Percentiles rank a stretch among this genome's conserved stretches.
These are phyloP conservation scores for Zygoascus tannicola DNA, from an alignment of 805 yeast species.

Conservation along the genomic window DNA sequence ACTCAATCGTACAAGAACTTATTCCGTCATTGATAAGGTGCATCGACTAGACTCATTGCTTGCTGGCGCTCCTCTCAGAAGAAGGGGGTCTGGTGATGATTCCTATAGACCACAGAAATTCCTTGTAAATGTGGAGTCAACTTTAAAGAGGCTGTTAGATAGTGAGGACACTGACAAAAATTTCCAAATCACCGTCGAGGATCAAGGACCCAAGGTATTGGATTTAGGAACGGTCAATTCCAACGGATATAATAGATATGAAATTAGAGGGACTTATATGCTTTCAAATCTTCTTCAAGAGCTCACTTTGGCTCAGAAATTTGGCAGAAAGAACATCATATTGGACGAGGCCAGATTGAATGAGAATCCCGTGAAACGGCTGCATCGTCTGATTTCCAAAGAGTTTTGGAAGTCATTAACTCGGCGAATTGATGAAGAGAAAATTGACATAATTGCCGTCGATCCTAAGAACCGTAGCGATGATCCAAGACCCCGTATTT, in stretches of 20 bases:
- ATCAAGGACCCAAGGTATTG: constrained; percentile 74
- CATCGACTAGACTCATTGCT: neutral
- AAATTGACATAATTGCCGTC: constrained; percentile 58
- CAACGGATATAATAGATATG: constrained; percentile 63
- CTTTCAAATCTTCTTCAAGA: constrained; percentile 80
- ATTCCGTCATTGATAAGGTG: constrained; percentile 1
- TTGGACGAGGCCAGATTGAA: constrained; percentile 75
- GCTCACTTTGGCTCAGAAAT: constrained; percentile 71
- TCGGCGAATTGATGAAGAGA: constrained; percentile 52
- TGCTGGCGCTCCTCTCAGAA: constrained; percentile 2
- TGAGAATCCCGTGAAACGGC: constrained; percentile 78
- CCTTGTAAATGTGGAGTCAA: constrained; percentile 67
- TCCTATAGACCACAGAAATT: constrained; percentile 37
- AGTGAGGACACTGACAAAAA: constrained; percentile 82
- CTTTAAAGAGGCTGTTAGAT: constrained; percentile 56
- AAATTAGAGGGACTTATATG: constrained; percentile 83
- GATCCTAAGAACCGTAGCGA: constrained; percentile 69
- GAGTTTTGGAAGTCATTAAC: constrained; percentile 78
- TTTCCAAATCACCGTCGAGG: constrained; percentile 78
- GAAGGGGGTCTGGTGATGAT: constrained; percentile 35
- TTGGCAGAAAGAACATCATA: constrained; percentile 68
- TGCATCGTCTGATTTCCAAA: constrained; percentile 60
- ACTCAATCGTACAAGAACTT: constrained; percentile 9
- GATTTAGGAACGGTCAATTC: constrained; percentile 77
- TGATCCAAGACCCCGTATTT: constrained; percentile 61